phyloP scores from a whole-genome alignment of 176 grass and related monocot genomes.

The Canna indica region DNA sequence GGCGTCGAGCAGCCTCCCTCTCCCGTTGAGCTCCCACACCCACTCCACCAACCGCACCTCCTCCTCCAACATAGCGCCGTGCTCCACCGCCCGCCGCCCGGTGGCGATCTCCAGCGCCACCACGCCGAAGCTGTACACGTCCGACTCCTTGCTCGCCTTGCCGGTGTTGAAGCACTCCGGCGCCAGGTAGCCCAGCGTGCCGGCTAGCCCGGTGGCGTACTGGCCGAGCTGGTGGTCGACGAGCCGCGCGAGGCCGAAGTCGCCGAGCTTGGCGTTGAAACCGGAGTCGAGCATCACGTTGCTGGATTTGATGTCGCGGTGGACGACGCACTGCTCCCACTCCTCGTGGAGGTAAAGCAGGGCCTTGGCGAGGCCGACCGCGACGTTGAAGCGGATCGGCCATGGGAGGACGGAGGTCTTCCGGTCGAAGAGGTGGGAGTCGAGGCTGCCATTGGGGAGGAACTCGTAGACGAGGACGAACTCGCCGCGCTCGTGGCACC shows the following conservation, averaged over 20 bases:
- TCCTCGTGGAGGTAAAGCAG: conserved; percentile 17
- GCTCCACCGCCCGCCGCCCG: conserved; percentile 8
- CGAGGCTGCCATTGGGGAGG: conserved; percentile 12
- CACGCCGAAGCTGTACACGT: conserved; percentile 19
- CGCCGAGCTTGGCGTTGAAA: conserved; percentile 16
- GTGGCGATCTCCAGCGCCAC: conserved; percentile 12
- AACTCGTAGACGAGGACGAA: conserved; percentile 16
- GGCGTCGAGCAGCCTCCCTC: neutral
- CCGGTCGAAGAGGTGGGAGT: neutral
- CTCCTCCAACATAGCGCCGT: neutral
- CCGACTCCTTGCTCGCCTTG: conserved; percentile 14
- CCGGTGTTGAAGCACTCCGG: conserved; percentile 9
- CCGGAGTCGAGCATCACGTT: conserved; percentile 14
- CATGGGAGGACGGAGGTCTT: neutral
- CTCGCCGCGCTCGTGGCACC: conserved; percentile 9
- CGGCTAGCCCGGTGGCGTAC: neutral
- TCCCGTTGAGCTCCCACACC: conserved; percentile 8
- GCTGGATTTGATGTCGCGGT: conserved; percentile 13
- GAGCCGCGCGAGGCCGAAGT: conserved; percentile 18
- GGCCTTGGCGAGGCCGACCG: neutral
- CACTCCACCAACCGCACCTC: conserved; percentile 11
- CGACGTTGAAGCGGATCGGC: neutral
- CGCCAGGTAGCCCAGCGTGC: conserved; percentile 15
- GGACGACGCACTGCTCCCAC: conserved; percentile 19
- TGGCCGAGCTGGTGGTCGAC: conserved; percentile 5